These are phyloP conservation scores for Beauveria scarabaeidicola DNA, from an alignment of 2,329 filamentous ascomycete species.

Conservation along the genomic window DNA sequence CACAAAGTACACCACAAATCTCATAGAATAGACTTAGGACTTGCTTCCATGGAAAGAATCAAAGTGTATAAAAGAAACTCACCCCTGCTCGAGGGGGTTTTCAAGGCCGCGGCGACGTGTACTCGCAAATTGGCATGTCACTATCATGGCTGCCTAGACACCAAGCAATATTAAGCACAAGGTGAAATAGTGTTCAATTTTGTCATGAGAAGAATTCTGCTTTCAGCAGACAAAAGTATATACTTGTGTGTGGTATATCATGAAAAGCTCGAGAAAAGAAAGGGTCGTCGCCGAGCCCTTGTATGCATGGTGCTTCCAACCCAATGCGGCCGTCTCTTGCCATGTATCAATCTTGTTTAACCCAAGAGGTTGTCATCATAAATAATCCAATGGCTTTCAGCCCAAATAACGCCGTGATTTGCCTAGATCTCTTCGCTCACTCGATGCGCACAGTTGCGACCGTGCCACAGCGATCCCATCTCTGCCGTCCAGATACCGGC, in stretches of 20 bases:
- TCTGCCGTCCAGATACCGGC: not conserved
- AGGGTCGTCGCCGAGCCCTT: not conserved
- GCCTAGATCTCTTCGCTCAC: not conserved
- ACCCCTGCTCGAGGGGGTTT: too few relatives aligned
- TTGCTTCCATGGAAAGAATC: too few relatives aligned
- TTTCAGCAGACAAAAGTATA: not conserved
- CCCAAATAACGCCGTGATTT: constrained; percentile 2
- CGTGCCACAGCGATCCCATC: not conserved
- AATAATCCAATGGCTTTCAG: not conserved
- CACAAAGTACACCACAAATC: too few relatives aligned
- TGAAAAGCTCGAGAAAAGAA: not conserved
- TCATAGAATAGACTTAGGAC: too few relatives aligned
- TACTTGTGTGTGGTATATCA: not conserved
- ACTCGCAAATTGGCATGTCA: too few relatives aligned
- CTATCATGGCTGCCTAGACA: not conserved
- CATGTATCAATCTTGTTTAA: constrained; percentile 1
- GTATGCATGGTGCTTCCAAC: not conserved
- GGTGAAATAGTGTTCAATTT: not conserved
- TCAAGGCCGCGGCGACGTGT: too few relatives aligned
- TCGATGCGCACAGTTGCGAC: not conserved
- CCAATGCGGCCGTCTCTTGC: not conserved
- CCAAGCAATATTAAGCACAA: not conserved
- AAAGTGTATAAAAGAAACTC: too few relatives aligned
- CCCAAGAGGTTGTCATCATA: not conserved
- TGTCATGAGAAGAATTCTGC: not conserved